A percentile compares a stretch with the other conserved stretches of the same genome.
Evolutionary conservation across 129 eudicot species (phyloP).

Genomic region (Gnaphalium uliginosum): DNA sequence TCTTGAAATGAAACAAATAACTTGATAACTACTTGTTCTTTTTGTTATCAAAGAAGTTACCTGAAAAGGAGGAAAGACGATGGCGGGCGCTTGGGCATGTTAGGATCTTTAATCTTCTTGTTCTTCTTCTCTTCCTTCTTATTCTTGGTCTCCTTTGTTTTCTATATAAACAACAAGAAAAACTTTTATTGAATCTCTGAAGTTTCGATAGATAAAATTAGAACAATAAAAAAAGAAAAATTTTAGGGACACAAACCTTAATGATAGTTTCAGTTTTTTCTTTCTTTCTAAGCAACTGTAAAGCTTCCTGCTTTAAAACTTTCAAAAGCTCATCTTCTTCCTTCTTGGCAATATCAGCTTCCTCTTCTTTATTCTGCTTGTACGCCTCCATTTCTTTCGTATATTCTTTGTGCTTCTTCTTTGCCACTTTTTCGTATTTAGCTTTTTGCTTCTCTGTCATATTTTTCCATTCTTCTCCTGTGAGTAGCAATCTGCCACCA

Average conservation of each 20-base stretch:
- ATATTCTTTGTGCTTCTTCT: conserved; percentile 65
- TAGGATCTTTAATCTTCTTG: conserved; percentile 66
- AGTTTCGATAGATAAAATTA: not conserved
- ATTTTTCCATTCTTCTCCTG: conserved; percentile 94
- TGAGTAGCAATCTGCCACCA: conserved; percentile 61
- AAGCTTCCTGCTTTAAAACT: conserved; percentile 83
- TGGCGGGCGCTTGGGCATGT: conserved; percentile 86
- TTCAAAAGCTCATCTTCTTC: conserved; percentile 80
- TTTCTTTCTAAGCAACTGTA: conserved; percentile 92
- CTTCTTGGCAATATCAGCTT: conserved; percentile 59
- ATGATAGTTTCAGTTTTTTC: conserved; percentile 83
- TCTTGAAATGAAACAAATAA: too few species aligned
- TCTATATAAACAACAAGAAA: conserved; percentile 39
- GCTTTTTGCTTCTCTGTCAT: conserved; percentile 67
- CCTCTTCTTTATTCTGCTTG: conserved; percentile 81
- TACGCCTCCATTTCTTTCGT: conserved; percentile 72
- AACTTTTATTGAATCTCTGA: not conserved
- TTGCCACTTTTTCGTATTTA: conserved; percentile 66
- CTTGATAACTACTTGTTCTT: too few species aligned
- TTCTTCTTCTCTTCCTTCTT: conserved; percentile 63
- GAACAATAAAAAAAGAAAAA: not conserved
- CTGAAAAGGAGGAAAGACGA: conserved; percentile 83
- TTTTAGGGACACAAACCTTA: conserved; percentile 48
- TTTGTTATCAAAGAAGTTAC: conserved; percentile 22
- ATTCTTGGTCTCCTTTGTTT: conserved; percentile 58